Conservation (phyloP, 257 asterid genomes). For the Knoxia roxburghii region DNA sequence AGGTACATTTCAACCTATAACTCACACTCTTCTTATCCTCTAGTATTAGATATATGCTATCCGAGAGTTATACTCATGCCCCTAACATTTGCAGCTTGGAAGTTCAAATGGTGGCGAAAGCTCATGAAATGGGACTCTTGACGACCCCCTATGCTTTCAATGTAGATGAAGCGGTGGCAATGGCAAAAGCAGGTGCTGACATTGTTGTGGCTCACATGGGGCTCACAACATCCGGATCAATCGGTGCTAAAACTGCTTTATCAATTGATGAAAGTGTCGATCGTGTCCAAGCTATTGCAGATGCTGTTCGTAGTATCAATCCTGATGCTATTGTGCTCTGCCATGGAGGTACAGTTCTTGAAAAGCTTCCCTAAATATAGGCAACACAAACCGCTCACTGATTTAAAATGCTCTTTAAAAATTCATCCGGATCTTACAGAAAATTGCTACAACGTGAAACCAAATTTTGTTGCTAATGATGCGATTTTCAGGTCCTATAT, state of each 20-base stretch:
- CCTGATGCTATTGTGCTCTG: conserved; percentile 72
- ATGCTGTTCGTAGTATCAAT: conserved; percentile 72
- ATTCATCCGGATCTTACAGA: not conserved
- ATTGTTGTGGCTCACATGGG: conserved; percentile 98
- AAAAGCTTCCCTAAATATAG: not conserved
- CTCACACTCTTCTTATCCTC: not conserved
- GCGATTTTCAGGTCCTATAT: conserved; percentile 67
- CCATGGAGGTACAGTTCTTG: conserved; percentile 70
- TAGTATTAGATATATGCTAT: not conserved
- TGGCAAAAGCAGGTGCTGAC: conserved; percentile 98
- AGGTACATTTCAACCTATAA: conserved; percentile 31
- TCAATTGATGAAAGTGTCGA: conserved; percentile 75
- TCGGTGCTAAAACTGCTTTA: conserved; percentile 88
- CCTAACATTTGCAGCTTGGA: conserved; percentile 53
- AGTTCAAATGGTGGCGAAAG: conserved; percentile 91
- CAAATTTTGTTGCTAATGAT: conserved; percentile 3
- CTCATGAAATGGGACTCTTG: conserved; percentile 88
- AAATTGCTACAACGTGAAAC: not conserved
- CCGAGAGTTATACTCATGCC: conserved; percentile 7
- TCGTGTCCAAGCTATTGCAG: conserved; percentile 90
- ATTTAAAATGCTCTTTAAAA: not conserved
- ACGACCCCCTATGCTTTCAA: conserved; percentile 97
- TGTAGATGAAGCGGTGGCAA: conserved; percentile 72
- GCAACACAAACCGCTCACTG: not conserved
- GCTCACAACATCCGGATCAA: conserved; percentile 88